Percentiles rank a stretch among this genome's conserved stretches.
phyloP scores from a whole-genome alignment of 306 rosid species.

The Fragaria ananassa region DNA sequence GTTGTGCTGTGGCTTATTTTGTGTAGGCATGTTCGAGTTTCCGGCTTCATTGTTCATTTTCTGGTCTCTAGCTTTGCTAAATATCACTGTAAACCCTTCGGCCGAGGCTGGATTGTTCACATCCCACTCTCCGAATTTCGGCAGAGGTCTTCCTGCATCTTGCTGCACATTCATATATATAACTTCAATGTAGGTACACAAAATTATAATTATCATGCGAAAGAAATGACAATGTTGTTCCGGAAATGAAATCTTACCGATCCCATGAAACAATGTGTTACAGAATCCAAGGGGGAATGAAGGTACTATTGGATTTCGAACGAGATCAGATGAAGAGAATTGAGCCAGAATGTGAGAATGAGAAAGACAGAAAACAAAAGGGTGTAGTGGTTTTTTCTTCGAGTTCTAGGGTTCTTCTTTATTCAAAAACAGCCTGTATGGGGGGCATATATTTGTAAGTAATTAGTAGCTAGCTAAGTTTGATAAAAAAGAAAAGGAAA shows the following conservation, averaged over 20 bases:
- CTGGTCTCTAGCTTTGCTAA: conserved; percentile 53
- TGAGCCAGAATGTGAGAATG: not conserved
- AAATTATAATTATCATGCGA: too few species aligned
- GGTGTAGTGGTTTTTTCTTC: not conserved
- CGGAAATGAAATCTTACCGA: conserved; percentile 22
- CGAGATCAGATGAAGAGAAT: too few species aligned
- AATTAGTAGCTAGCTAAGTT: not conserved
- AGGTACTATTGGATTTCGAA: not conserved
- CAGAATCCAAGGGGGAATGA: not conserved
- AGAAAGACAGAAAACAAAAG: not conserved
- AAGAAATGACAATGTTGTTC: not conserved
- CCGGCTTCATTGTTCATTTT: conserved; percentile 31
- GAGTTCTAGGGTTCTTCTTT: not conserved
- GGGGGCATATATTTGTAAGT: not conserved
- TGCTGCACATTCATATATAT: conserved; percentile 16
- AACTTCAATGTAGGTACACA: not conserved
- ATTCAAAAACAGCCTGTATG: not conserved
- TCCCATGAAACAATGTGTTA: conserved; percentile 26
- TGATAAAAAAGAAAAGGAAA: not conserved
- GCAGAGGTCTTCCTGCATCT: conserved; percentile 42
- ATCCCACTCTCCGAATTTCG: conserved; percentile 65
- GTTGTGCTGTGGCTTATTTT: conserved; percentile 14
- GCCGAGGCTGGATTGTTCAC: conserved; percentile 56
- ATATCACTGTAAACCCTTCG: conserved; percentile 54
- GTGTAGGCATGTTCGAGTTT: not conserved